Base-by-base conservation (phyloP, 352 stramenopile species). In the Phytophthora hibernalis region DNA sequence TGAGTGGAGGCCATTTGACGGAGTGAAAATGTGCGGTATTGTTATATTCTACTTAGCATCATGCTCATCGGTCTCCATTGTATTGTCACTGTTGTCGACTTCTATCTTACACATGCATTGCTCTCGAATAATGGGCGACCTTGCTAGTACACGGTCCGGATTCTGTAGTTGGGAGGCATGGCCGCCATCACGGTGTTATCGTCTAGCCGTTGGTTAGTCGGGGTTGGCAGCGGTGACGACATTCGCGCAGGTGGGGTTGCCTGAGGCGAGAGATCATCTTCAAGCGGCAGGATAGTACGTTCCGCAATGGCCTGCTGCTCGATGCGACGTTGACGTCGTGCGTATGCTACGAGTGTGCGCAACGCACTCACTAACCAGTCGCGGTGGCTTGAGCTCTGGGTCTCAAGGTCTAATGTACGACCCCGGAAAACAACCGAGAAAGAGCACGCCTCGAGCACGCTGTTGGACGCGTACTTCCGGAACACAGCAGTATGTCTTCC, bases 281-380 rank as follows among this genome's bases (percentile, higher is more conserved):
- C 77, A 33, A 88, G 44, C 10, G 69, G 68, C n/a, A 85, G 42
- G 43, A 80, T 84, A 26, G 50, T 26, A 16, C 76, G 74, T 58
- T 94, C 85, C 47, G 82, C 80, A 52, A 94, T 90, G n/a, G 83
- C 86, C n/a, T 87, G 84, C 24, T 88, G 74, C 69, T 96, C 87
- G 5, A 82, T 82, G 30, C 82, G 66, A 42, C 87, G 85, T 55
- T 96, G 87, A 22, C 83, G 85, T 28, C 77, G 76, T 35, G 85
- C 72, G 56, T 96, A 94, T 8, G 80, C 76, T 11, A 94, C 78
- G 5, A 96, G 79, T 31, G 86, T 94, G 5, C 82, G 77, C 30
- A 96, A 63, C 4, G 87, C 85, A 60, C 83, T 92, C 37, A 92
- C 77, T 48, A 96, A 67, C 87, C 87, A 96, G 71, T 96, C 86